Conservation (phyloP, 441 rosid genomes). For the Adansonia rubrostipa region DNA sequence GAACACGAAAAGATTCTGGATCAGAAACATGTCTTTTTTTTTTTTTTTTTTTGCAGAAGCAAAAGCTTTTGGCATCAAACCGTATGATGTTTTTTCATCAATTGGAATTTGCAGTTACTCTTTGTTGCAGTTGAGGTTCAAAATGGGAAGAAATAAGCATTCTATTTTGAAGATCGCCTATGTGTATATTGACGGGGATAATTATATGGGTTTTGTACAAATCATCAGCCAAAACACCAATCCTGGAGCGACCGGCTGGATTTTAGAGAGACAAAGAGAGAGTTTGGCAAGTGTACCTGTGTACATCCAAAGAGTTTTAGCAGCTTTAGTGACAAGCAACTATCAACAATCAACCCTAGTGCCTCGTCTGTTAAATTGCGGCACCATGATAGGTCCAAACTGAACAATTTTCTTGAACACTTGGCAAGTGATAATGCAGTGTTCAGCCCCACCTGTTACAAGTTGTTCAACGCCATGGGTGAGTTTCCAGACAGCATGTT, state of each 20-base stretch:
- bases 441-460: conserved; percentile 46
- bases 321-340: conserved; percentile 44
- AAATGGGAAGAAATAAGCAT: neutral
- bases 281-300: conserved; percentile 37
- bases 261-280: conserved; percentile 13
- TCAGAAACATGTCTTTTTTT: neutral
- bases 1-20: neutral
- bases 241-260: neutral
- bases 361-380: conserved; percentile 47
- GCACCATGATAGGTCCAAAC: conserved; percentile 62
- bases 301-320: conserved; percentile 55
- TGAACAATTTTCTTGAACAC: conserved; percentile 37
- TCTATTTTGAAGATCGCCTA: neutral
- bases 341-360: conserved; percentile 43
- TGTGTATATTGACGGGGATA: neutral
- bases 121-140: neutral
- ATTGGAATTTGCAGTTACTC: neutral
- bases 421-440: conserved; percentile 56
- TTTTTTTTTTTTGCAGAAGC: conserved; percentile 1
- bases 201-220: neutral
- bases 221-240: conserved; percentile 17
- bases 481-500: neutral
- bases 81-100: conserved; percentile 9
- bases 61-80: conserved; percentile 1
- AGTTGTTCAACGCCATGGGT: neutral